Evolutionary conservation across 31 red algal species (phyloP), one percentile per base, ranked within the genome.

Genomic region (Bonnemaisonia californica): DNA sequence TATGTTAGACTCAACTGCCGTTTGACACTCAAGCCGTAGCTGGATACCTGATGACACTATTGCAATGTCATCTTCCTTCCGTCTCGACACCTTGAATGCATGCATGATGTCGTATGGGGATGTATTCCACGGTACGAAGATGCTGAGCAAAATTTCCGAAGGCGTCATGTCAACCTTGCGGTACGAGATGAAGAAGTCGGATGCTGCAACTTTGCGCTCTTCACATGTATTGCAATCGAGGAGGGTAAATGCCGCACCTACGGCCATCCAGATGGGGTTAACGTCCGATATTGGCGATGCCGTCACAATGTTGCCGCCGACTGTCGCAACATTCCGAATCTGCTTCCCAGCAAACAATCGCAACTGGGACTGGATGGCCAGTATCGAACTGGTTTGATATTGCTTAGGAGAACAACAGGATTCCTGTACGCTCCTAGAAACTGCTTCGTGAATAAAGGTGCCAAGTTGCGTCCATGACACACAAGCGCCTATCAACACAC

Each of bases 231-330:
- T 24, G 41, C 74, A 76, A 37, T 89, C 81, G 13, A 79, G 12
- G 27, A 92, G 42, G 33, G 35, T 48, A 36, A 97, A 92, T 16
- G 62, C 28, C n/a, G 94, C 94, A 12, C 76, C 79, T 1, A 68
- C 63, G 0, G 94, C 89, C 11, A 86, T 87, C 86, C 80, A 89
- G 3, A 97, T 29, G 0, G 94, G 94, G 74, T 97, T 97, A 1
- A 97, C 57, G 62, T 97, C 94, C n/a, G 94, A 97, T 42, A 93
- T 97, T 24, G 94, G 94, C 72, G 84, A 89, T 54, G 94, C 94
- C 38, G 94, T 97, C 4, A 92, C 85, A 40, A 97, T 83, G 58
- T 97, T 97, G 34, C 94, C 94, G 65, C 84, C 80, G 2, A 97
- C 41, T 18, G 78, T 61, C 5, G 89, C 81, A 41, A 97, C 84